Base-by-base conservation (phyloP, 495 filamentous ascomycete genomes). In the Talaromyces borbonicus region DNA sequence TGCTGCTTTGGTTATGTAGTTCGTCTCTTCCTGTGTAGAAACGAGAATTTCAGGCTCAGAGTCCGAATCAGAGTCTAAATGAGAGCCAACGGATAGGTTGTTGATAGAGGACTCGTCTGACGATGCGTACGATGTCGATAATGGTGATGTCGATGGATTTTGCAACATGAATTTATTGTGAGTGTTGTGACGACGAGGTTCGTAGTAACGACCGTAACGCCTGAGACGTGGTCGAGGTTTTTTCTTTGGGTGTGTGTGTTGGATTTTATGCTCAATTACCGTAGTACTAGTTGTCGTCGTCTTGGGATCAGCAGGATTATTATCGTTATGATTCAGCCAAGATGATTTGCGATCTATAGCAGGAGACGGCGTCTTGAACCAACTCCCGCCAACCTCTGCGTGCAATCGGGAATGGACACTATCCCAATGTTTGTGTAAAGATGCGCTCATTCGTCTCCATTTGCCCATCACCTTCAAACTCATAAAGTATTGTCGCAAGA, bases 401-500 rank as follows among this genome's bases (percentile, higher is more conserved):
- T 77, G 69, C 12, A 85, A 56, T 14, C 69, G 66, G 4, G 69
- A 61, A 8, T 80, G 79, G 1, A 90, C 74, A 4, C 58, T 49
- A 20, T 58, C 60, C 79, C 85, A 92, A 55, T 84, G 78, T 2
- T 72, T 62, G 0, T 67, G 65, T 50, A 87, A 56, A 52, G 63
- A 67, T 5, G 61, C 57, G 31, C 77, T 73, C 81, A 83, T 83
- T 14, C 72, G 62, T 37, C 71, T 71, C 89, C 89, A 94, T 52
- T 73, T 72, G 2, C 84, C 81, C 43, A 93, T 59, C 0, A 89
- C 79, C 47, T 86, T 87, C 14, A 93, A 65, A 8, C 79, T 82
- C 69, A 90, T 77, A 57, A 95, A 94, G 54, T 93, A 94, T 59
- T 94, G 89, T 3, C 89, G 78, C 18, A 95, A 67, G 48, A 95